Base-by-base conservation (phyloP, 257 asterid species). In the Plantago ovata region DNA sequence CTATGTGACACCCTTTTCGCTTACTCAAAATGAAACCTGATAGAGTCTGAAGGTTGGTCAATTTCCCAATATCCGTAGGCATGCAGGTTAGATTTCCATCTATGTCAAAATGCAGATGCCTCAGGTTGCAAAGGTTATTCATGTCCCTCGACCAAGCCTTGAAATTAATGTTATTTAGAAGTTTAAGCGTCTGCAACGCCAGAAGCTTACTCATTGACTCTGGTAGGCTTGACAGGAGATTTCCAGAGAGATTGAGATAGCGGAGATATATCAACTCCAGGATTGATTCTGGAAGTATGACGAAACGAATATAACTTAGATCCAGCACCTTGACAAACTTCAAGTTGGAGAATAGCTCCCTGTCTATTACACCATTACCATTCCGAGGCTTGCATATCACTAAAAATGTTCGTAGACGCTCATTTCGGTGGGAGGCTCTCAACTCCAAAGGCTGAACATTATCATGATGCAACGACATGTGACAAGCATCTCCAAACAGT, bases 101-200 rank as follows among this genome's bases (percentile, higher is more conserved):
- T 18, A 52, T 20, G 48, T 72, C 69, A 41, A 72, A 58, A 0
- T 65, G 54, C 9, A 77, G 71, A 60, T 77, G 76, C 18, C 60
- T 33, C 7, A 77, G 67, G 40, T 38, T 66, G 10, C 57, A 53
- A 9, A 76, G 71, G 19, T 49, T 69, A 33, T 33, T 58, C 33
- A 62, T 69, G 40, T 66, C 46, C 13, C 45, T 12, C 0, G 70
- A 72, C 49, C 69, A 61, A 44, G 13, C 47, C 21, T 0, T 18
- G 67, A 77, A 64, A 1, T 39, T 1, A 8, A 43, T 4, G 47
- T 76, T 73, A n/a, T 24, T 11, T 13, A 19, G 61, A 7, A 73
- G 66, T 45, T 65, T 67, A 3, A 66, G 59, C 4, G 69, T 66
- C 32, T 77, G 74, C 39, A 65, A 56, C 3, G 57, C 64, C 14